phyloP scores from a whole-genome alignment of 1,139 yeast species.

The Diutina catenulata region DNA sequence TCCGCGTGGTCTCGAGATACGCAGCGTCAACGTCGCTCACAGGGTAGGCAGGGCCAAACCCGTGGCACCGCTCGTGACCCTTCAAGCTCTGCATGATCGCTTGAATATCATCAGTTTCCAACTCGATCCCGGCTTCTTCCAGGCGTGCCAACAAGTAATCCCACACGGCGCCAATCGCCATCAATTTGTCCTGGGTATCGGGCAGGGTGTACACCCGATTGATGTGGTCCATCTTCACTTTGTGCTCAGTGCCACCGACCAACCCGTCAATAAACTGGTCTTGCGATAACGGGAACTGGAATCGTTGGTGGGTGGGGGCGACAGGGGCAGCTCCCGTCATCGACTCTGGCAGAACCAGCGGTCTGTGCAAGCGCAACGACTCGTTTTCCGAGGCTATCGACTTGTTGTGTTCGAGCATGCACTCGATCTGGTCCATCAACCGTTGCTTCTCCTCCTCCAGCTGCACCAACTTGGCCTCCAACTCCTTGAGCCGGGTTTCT shows the following conservation, averaged over 20 bases:
- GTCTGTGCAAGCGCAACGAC: conserved; percentile 10
- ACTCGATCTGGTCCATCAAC: conserved; percentile 41
- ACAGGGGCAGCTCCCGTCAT: neutral
- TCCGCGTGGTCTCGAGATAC: too few relatives aligned
- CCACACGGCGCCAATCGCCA: conserved; percentile 78
- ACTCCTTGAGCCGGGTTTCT: conserved; percentile 59
- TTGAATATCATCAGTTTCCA: conserved; percentile 40
- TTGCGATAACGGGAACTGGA: conserved; percentile 27
- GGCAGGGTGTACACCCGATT: conserved; percentile 22
- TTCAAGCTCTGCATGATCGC: conserved; percentile 45
- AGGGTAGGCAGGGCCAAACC: conserved; percentile 73
- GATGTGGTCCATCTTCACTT: conserved; percentile 7
- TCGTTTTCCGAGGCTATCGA: conserved; percentile 16
- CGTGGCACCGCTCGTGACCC: conserved; percentile 70
- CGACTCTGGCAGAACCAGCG: neutral
- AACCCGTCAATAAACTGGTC: conserved; percentile 20
- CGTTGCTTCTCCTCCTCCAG: conserved; percentile 49
- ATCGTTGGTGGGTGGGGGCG: conserved; percentile 9
- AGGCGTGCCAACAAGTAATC: conserved; percentile 47
- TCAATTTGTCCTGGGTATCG: conserved; percentile 22
- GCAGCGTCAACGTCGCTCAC: conserved; percentile 31
- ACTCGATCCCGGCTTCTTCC: conserved; percentile 31
- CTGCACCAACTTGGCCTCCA: conserved; percentile 45
- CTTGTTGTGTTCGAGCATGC: conserved; percentile 48
- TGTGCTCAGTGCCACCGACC: conserved; percentile 18